These are phyloP conservation scores for Apiospora sp. DNA, from an alignment of 2,329 filamentous ascomycete species.

Conservation along the genomic window DNA sequence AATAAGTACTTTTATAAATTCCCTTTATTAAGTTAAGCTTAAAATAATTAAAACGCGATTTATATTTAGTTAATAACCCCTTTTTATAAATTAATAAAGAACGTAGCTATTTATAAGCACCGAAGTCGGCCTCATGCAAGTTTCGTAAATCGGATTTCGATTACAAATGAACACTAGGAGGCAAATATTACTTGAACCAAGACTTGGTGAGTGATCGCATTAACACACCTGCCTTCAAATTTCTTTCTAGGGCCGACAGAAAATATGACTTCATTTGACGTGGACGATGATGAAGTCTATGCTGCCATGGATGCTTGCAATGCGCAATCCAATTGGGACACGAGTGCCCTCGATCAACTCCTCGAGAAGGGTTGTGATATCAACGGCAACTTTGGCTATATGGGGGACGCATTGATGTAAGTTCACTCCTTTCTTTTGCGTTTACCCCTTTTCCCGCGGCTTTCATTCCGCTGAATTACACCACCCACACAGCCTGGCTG, in stretches of 20 bases:
- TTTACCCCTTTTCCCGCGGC: no score
- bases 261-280: not conserved
- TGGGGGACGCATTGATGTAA: not conserved
- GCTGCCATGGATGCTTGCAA: not conserved
- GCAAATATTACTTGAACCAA: no score
- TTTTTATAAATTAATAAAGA: no score
- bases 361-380: not conserved
- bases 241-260: not conserved
- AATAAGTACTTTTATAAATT: not conserved
- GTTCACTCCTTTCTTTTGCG: not conserved
- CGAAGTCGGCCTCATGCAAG: no score
- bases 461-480: not conserved
- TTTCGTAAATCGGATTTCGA: not conserved
- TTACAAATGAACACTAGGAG: not conserved
- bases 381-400: not conserved
- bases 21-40: no score
- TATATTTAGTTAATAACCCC: no score
- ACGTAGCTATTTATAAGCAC: no score
- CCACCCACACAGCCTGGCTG: not conserved
- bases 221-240: no score
- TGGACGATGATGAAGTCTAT: not conserved
- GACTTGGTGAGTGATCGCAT: no score
- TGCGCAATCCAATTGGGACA: not conserved
- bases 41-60: no score
- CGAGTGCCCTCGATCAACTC: not conserved